Conservation (phyloP, 441 rosid genomes). For the Lepidium campestre region DNA sequence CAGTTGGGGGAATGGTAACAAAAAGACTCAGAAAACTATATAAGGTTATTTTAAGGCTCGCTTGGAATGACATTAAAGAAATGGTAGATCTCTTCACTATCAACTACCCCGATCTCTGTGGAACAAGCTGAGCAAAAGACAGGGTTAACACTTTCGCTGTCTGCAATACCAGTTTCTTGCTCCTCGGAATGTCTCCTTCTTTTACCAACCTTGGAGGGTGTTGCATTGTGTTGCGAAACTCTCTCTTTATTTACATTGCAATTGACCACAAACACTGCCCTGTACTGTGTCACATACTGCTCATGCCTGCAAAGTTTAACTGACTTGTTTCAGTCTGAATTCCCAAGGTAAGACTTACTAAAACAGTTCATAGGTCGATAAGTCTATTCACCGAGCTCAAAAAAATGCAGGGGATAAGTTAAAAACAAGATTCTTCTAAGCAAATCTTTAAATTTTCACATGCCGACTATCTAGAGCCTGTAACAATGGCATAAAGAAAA, state of each 20-base stretch:
- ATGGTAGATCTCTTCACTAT: conserved; percentile 65
- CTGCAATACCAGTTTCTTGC: conserved; percentile 11
- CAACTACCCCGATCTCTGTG: conserved; percentile 55
- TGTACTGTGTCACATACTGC: conserved; percentile 58
- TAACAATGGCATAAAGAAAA: neutral
- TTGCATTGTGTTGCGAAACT: conserved; percentile 11
- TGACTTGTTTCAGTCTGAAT: neutral
- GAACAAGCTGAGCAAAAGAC: conserved; percentile 56
- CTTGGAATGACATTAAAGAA: conserved; percentile 70
- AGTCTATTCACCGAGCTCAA: neutral
- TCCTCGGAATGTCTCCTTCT: conserved; percentile 33
- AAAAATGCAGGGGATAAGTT: neutral
- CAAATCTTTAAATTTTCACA: neutral
- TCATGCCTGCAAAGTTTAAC: conserved; percentile 47
- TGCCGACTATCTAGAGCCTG: neutral
- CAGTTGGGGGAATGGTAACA: neutral
- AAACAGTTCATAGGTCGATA: neutral
- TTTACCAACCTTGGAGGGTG: conserved; percentile 25
- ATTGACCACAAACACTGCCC: conserved; percentile 63
- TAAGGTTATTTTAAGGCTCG: conserved; percentile 33
- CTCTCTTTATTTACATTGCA: conserved; percentile 38
- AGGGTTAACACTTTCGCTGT: conserved; percentile 27
- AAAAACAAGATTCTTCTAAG: neutral
- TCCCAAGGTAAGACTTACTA: neutral
- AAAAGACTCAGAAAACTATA: neutral